Evolutionary conservation across 345 rosid species (phyloP).

Genomic region (Cardamine resedifolia): DNA sequence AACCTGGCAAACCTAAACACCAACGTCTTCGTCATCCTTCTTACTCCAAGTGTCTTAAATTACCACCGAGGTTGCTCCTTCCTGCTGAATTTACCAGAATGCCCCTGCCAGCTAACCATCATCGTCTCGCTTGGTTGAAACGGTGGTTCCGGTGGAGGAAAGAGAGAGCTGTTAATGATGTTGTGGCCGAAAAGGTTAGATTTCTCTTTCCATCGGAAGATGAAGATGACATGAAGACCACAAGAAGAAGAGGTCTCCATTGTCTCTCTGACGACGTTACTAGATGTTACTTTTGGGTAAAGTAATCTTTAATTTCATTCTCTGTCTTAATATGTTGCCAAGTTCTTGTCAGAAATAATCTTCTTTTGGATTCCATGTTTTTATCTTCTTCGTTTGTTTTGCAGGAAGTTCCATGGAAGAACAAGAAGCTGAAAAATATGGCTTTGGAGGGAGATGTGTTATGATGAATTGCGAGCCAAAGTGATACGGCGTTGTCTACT

Average conservation of each 20-base stretch:
- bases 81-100: slow-evolving; percentile 39
- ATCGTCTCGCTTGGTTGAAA: slow-evolving; percentile 16
- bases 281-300: slow-evolving; percentile 57
- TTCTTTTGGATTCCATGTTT: neutral
- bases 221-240: slow-evolving; percentile 26
- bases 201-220: slow-evolving; percentile 44
- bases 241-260: slow-evolving; percentile 34
- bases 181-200: slow-evolving; percentile 39
- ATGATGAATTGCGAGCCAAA: neutral
- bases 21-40: slow-evolving; percentile 27
- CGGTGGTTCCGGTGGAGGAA: slow-evolving; percentile 46
- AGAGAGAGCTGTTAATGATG: slow-evolving; percentile 30
- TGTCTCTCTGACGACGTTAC: slow-evolving; percentile 25
- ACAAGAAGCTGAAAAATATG: slow-evolving; percentile 41
- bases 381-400: neutral
- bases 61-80: slow-evolving; percentile 57
- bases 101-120: slow-evolving; percentile 11
- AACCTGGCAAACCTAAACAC: slow-evolving; percentile 78
- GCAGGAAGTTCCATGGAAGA: slow-evolving; percentile 54
- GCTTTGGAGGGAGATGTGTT: neutral
- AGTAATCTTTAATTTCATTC: neutral
- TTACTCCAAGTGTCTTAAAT: slow-evolving; percentile 43
- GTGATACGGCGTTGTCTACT: neutral
- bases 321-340: neutral
- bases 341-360: neutral